A percentile compares a stretch with the other conserved stretches of the same genome.
Conservation (phyloP, 2,329 filamentous ascomycete genomes). For the Colletotrichum sp. region DNA sequence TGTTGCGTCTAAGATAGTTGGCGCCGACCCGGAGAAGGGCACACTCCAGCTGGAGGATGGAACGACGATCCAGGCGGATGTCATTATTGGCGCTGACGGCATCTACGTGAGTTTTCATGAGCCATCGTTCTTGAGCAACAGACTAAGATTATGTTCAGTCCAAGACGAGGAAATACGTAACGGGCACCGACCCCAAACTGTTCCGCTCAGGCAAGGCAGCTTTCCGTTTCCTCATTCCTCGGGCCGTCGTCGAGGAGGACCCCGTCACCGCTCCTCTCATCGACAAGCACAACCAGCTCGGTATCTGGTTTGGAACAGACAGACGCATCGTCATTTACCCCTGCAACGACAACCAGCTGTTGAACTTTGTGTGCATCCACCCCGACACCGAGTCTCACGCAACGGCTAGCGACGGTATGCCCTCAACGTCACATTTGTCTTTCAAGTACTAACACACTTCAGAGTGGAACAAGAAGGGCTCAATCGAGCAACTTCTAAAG, state of each 20-base stretch:
- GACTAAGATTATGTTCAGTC: conserved; percentile 15
- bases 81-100: conserved; percentile 61
- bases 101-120: conserved; percentile 41
- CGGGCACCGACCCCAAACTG: conserved; percentile 29
- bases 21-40: conserved; percentile 44
- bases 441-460: neutral
- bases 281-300: conserved; percentile 30
- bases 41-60: conserved; percentile 52
- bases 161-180: conserved; percentile 27
- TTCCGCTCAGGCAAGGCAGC: conserved; percentile 57
- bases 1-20: conserved; percentile 44
- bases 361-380: conserved; percentile 59
- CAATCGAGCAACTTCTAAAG: conserved; percentile 39
- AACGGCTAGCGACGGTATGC: conserved; percentile 32
- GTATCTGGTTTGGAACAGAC: conserved; percentile 46
- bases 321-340: conserved; percentile 53
- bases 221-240: conserved; percentile 57
- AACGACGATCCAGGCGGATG: conserved; percentile 45
- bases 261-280: conserved; percentile 36
- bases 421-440: neutral
- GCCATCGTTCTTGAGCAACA: neutral
- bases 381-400: conserved; percentile 46
- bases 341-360: conserved; percentile 43
- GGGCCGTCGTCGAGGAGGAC: conserved; percentile 30
- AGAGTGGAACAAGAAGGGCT: conserved; percentile 45